Evolutionary conservation across 2,329 filamentous ascomycete species (phyloP).

Genomic region (Cladophialophora exuberans): DNA sequence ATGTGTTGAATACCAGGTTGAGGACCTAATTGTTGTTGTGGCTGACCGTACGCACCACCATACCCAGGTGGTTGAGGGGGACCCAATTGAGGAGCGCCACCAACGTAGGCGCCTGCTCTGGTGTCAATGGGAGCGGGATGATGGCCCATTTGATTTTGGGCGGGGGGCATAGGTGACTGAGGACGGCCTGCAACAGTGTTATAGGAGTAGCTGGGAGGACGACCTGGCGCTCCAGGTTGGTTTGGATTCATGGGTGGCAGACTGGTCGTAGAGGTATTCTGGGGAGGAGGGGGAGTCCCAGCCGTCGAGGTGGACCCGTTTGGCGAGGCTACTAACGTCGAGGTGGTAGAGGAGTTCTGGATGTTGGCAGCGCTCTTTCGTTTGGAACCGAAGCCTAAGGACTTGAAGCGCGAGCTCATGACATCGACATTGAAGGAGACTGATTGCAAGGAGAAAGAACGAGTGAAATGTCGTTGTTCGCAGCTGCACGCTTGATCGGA

Average conservation of each 20-base stretch:
- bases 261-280: constrained; percentile 53
- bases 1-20: constrained; percentile 36
- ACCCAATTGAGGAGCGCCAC: constrained; percentile 45
- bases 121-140: constrained; percentile 60
- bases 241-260: constrained; percentile 56
- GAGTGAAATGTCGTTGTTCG: constrained; percentile 8
- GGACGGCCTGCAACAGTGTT: constrained; percentile 55
- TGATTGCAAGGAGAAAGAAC: constrained; percentile 21
- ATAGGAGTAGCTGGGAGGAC: constrained; percentile 67
- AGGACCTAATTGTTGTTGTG: constrained; percentile 21
- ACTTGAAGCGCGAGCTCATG: constrained; percentile 57
- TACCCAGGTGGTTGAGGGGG: constrained; percentile 49
- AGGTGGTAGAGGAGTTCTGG: constrained; percentile 34
- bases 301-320: constrained; percentile 37
- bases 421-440: constrained; percentile 44
- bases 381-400: constrained; percentile 53
- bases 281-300: constrained; percentile 39
- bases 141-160: constrained; percentile 45
- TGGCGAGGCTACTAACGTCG: constrained; percentile 34
- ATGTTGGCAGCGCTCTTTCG: constrained; percentile 54
- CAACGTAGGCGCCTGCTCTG: constrained; percentile 52
- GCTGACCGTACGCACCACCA: constrained; percentile 41
- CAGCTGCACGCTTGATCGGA: neutral
- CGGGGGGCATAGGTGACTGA: constrained; percentile 55
- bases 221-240: constrained; percentile 55